A percentile compares a stretch with the other conserved stretches of the same genome.
phyloP scores from a whole-genome alignment of 192 early-diverging fungal species.

The Coemansia sp. region DNA sequence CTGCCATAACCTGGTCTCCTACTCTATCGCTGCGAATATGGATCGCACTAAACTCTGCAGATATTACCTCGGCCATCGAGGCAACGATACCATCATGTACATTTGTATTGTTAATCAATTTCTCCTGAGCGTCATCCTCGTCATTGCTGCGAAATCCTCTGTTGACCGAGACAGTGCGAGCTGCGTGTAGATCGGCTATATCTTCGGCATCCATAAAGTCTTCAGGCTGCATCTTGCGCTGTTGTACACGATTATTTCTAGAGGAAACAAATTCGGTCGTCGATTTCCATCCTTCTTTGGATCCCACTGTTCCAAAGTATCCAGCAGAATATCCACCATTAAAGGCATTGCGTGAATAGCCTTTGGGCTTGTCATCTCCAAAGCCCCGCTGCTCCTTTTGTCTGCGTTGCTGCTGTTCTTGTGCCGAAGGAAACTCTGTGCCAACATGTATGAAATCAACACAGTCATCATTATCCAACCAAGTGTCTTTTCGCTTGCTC shows the following conservation, averaged over 20 bases:
- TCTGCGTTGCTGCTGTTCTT: constrained; percentile 3
- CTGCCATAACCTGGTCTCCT: constrained; percentile 66
- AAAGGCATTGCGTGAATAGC: constrained; percentile 88
- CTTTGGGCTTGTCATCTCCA: constrained; percentile 69
- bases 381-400: constrained; percentile 25
- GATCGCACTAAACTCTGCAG: neutral
- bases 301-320: constrained; percentile 93
- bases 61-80: neutral
- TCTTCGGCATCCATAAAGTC: constrained; percentile 99
- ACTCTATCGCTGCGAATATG: constrained; percentile 4
- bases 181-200: constrained; percentile 56
- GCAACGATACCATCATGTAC: no score
- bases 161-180: constrained; percentile 7
- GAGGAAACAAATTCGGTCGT: constrained; percentile 76
- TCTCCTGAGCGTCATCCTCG: neutral
- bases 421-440: constrained; percentile 21
- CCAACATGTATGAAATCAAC: constrained; percentile 43
- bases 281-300: constrained; percentile 78
- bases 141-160: constrained; percentile 6
- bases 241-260: constrained; percentile 60
- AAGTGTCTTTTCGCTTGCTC: constrained; percentile 2
- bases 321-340: constrained; percentile 94
- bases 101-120: neutral
- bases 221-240: constrained; percentile 57
- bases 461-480: constrained; percentile 11